Evolutionary conservation across 768 basidiomycete genomes (phyloP).

Genomic region (Daedalea quercina): DNA sequence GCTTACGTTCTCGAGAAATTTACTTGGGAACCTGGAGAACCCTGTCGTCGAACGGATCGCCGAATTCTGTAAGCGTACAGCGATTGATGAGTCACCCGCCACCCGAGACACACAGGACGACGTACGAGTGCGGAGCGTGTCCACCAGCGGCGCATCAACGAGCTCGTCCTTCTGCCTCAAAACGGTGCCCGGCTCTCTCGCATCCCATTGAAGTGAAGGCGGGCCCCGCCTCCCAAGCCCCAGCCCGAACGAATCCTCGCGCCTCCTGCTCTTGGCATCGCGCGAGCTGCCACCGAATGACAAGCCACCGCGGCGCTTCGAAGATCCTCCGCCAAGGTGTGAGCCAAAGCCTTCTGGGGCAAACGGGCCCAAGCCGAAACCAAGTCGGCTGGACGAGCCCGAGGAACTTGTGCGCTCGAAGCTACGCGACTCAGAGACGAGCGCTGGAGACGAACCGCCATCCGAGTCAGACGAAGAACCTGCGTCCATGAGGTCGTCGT

Average conservation of each 20-base stretch:
- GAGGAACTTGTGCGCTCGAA: no score
- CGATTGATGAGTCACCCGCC: neutral
- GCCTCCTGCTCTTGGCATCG: constrained; percentile 17
- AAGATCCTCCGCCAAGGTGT: neutral
- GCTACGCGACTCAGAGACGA: constrained; percentile 5
- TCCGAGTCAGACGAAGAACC: neutral
- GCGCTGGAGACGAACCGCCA: constrained; percentile 18
- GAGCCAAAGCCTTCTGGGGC: no score
- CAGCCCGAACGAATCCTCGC: constrained; percentile 8
- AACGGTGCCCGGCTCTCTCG: neutral
- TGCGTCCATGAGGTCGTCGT: neutral
- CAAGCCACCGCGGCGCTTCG: constrained; percentile 6
- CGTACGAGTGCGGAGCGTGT: constrained; percentile 15
- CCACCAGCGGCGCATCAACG: constrained; percentile 15
- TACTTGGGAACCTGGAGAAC: no score
- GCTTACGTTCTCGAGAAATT: no score
- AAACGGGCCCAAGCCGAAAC: constrained; percentile 12
- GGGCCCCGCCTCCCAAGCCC: neutral
- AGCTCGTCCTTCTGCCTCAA: constrained; percentile 17
- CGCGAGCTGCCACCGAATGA: constrained; percentile 8
- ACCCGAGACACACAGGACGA: neutral
- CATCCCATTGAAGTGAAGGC: neutral
- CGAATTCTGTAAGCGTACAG: constrained; percentile 2
- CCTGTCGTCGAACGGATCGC: constrained; percentile 8
- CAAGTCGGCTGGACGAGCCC: constrained; percentile 10